These are phyloP conservation scores for Fraxinus floribunda DNA, from an alignment of 305 asterid genomes.

Conservation along the genomic window DNA sequence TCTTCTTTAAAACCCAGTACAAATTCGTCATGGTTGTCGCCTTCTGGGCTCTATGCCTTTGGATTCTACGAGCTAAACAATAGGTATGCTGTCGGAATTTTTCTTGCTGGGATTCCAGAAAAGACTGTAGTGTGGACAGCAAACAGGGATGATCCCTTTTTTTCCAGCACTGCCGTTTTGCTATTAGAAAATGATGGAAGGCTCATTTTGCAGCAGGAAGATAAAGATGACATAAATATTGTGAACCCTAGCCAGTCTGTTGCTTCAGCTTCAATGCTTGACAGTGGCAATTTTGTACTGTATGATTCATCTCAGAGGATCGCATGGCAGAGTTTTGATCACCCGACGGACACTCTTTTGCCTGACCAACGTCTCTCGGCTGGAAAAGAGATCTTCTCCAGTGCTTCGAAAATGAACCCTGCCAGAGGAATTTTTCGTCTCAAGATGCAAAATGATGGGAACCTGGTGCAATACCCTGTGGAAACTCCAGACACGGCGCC, in stretches of 20 bases:
- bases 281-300: slow-evolving; percentile 39
- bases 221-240: background rate
- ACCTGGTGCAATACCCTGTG: slow-evolving; percentile 38
- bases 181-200: slow-evolving; percentile 28
- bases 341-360: slow-evolving; percentile 32
- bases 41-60: slow-evolving; percentile 24
- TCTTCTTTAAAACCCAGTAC: slow-evolving; percentile 21
- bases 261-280: slow-evolving; percentile 31
- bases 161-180: slow-evolving; percentile 18
- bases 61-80: slow-evolving; percentile 26
- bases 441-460: slow-evolving; percentile 35
- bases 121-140: slow-evolving; percentile 36
- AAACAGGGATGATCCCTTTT: slow-evolving; percentile 21
- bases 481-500: background rate
- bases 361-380: slow-evolving; percentile 1
- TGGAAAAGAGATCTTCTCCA: slow-evolving; percentile 18
- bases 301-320: slow-evolving; percentile 5
- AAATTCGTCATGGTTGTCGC: slow-evolving; percentile 31
- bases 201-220: slow-evolving; percentile 22
- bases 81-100: slow-evolving; percentile 24
- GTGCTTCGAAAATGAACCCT: slow-evolving; percentile 20
- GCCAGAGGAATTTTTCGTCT: slow-evolving; percentile 30
- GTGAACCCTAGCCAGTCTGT: background rate
- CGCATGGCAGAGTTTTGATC: slow-evolving; percentile 36
- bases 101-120: slow-evolving; percentile 18